Evolutionary conservation across 345 rosid genomes (phyloP), one percentile per base, ranked within the genome.

Genomic region (Syzygium aqueum): DNA sequence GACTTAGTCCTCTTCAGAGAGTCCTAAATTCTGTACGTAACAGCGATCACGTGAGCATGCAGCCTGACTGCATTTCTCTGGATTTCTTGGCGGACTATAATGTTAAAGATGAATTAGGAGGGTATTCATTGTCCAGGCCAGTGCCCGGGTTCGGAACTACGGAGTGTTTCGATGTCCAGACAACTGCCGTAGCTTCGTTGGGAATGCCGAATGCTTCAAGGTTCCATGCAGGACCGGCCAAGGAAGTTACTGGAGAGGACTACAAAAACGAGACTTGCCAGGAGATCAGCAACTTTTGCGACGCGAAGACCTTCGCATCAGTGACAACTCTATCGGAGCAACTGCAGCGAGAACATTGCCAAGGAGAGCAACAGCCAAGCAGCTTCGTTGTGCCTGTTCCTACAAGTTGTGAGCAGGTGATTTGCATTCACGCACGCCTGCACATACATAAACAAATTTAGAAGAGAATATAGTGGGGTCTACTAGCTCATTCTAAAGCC

Each of bases 11-110:
- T 22, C 91, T 90, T 14, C 92, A 92, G 84, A 91, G 87, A 43
- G 91, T 94, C 22, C 91, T 92, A 67, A 90, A 90, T 84, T 93
- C 94, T 84, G 91, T 94, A 11, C 88, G 91, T 83, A 85, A 90
- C 53, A 93, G 89, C 19, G 46, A 67, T 33, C 80, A 67, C 25
- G 80, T 33, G 46, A 67, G 10, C 46, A 11, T 8, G 43, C 46
- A 17, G 43, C 17, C 46, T 37, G 23, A 33, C 13, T 33, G 78
- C 78, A 30, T 67, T 67, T 33, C 78, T 67, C 78, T 30, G 51
- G 92, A 92, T 27, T 90, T 92, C 85, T 88, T 90, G 91, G 91
- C 90, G 54, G 94, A 90, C 17, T 43, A 87, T 80, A 88, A 87
- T 85, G 90, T 87, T 10, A 90, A 80, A 84, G 91, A 92, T 83